phyloP scores from a whole-genome alignment of 208 protist species.

The Leishmania major region DNA sequence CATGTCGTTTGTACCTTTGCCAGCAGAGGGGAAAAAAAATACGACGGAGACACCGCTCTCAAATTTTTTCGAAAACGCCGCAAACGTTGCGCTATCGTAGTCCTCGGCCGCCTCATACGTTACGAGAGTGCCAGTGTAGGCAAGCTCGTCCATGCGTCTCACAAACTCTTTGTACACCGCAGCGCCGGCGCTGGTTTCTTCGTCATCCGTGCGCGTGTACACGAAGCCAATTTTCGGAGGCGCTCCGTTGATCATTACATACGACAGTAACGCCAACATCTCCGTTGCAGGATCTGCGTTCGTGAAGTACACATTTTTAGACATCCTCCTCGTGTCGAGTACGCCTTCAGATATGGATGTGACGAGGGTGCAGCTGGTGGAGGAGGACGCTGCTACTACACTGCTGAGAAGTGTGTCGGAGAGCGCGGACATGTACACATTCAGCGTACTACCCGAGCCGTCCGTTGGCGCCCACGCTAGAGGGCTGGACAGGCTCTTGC shows the following conservation, averaged over 20 bases:
- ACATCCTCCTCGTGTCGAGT: not conserved
- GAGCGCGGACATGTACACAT: constrained; percentile 6
- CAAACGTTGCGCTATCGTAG: not conserved
- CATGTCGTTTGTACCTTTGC: not conserved
- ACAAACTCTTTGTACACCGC: constrained; percentile 6
- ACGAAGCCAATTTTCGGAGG: constrained; percentile 23
- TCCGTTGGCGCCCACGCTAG: not conserved
- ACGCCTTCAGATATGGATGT: constrained; percentile 2
- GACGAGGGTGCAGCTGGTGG: constrained; percentile 1
- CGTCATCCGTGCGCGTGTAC: not conserved
- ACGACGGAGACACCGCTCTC: not conserved
- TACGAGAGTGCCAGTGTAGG: not conserved
- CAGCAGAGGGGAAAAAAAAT: constrained; percentile 12
- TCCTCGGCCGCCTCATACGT: not conserved
- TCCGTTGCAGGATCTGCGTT: constrained; percentile 24
- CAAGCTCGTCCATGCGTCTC: constrained; percentile 1
- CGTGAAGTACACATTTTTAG: constrained; percentile 15
- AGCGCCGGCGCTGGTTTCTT: not conserved
- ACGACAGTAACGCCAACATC: constrained; percentile 28
- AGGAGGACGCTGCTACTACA: not conserved
- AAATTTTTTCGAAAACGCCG: not conserved
- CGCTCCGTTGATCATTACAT: not conserved
- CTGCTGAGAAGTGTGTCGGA: not conserved
- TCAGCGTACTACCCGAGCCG: not conserved
- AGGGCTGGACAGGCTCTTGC: not conserved